Percentiles rank a stretch among this genome's conserved stretches.
Evolutionary conservation across 306 rosid species (phyloP).

Genomic region (Erythrophleum fordii): DNA sequence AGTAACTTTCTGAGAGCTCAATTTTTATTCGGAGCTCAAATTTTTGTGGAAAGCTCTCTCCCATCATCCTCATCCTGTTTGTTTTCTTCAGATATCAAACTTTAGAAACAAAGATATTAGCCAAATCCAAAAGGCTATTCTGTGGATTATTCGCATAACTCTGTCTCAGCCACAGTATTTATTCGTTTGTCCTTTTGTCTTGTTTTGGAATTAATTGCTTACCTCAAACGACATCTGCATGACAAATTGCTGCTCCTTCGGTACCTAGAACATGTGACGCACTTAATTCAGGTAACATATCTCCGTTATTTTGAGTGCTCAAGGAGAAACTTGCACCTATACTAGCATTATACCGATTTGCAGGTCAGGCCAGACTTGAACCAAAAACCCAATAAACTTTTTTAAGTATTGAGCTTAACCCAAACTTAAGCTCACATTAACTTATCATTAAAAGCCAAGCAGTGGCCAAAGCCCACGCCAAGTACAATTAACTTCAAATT

Average conservation of each 20-base stretch:
- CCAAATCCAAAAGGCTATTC: slow-evolving; percentile 2
- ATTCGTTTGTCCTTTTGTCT: background rate
- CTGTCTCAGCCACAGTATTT: slow-evolving; percentile 28
- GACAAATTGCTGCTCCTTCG: background rate
- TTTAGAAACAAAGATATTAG: background rate
- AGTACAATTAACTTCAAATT: too few species aligned
- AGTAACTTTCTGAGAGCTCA: background rate
- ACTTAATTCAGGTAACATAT: background rate
- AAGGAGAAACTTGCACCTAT: too few species aligned
- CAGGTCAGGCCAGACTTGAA: too few species aligned
- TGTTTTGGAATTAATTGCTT: background rate
- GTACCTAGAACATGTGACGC: background rate
- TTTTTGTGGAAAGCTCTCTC: slow-evolving; percentile 43
- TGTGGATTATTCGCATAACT: slow-evolving; percentile 36
- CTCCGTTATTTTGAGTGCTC: too few species aligned
- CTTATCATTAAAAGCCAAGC: too few species aligned
- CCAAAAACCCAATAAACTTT: too few species aligned
- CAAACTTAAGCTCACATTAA: too few species aligned
- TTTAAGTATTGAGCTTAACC: too few species aligned
- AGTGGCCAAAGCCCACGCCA: too few species aligned
- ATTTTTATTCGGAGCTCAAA: background rate
- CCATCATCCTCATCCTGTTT: slow-evolving; percentile 36
- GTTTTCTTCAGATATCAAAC: background rate
- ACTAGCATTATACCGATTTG: too few species aligned
- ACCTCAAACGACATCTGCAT: background rate